Percentiles rank a stretch among this genome's conserved stretches.
Conservation (phyloP, 23 red algal species). For the Gracilaria domingensis region DNA sequence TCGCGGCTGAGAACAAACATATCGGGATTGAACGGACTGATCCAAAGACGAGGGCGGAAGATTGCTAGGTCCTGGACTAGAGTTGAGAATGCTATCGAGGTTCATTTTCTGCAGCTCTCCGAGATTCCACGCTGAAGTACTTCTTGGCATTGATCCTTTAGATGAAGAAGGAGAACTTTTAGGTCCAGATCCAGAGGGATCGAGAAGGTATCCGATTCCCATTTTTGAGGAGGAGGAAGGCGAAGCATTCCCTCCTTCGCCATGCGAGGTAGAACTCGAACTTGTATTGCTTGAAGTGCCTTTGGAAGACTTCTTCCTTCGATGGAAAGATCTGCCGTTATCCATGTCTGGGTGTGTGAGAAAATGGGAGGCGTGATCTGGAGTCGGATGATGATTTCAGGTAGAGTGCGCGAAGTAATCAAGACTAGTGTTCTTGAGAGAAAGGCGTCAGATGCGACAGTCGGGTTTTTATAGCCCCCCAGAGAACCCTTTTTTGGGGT, state of each 20-base stretch:
- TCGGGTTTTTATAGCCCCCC: too few species aligned
- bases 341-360: neutral
- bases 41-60: neutral
- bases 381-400: too few species aligned
- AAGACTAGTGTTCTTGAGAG: too few species aligned
- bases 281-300: neutral
- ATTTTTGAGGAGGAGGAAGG: neutral
- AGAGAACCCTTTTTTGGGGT: too few species aligned
- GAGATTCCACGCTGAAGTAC: slow-evolving; percentile 1
- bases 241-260: neutral
- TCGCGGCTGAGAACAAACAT: neutral
- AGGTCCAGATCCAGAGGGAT: neutral
- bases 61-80: neutral
- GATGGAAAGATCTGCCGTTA: neutral
- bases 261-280: neutral
- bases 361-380: too few species aligned
- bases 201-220: slow-evolving; percentile 9
- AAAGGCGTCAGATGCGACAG: too few species aligned
- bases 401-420: too few species aligned
- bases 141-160: neutral
- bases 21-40: neutral
- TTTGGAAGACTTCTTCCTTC: neutral
- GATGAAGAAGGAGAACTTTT: neutral
- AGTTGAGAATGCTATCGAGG: neutral
- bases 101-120: neutral